Percentiles rank a stretch among this genome's conserved stretches.
These are phyloP conservation scores for Aspergillus sp. DNA, from an alignment of 2,329 filamentous ascomycete species.

Conservation along the genomic window DNA sequence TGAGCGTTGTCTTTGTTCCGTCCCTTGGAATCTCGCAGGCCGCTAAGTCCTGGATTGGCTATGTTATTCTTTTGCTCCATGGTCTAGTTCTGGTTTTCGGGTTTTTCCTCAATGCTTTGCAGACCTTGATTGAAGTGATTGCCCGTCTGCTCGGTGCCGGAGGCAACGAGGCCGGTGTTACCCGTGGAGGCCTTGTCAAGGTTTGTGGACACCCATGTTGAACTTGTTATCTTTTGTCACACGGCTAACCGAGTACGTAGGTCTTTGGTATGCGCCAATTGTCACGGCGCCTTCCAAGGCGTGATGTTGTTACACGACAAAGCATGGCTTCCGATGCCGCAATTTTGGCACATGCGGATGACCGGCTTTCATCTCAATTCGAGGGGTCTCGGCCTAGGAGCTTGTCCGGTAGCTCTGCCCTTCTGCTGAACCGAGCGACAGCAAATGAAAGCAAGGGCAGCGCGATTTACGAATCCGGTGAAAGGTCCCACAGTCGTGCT, in stretches of 20 bases:
- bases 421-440: conserved; percentile 56
- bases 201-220: conserved; percentile 33
- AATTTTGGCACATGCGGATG: conserved; percentile 71
- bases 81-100: conserved; percentile 82
- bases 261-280: conserved; percentile 91
- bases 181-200: conserved; percentile 80
- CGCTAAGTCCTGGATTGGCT: conserved; percentile 91
- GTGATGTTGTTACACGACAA: conserved; percentile 65
- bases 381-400: conserved; percentile 57
- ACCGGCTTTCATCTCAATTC: conserved; percentile 60
- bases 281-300: conserved; percentile 67
- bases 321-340: conserved; percentile 80
- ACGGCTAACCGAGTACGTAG: conserved; percentile 20
- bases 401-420: conserved; percentile 61
- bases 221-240: not conserved
- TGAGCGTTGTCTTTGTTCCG: conserved; percentile 82
- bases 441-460: conserved; percentile 49
- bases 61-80: conserved; percentile 84
- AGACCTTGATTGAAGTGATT: conserved; percentile 85
- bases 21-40: conserved; percentile 75
- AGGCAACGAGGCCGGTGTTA: conserved; percentile 67
- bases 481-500: conserved; percentile 51
- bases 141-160: conserved; percentile 82
- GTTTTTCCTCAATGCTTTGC: conserved; percentile 88
- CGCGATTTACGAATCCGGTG: conserved; percentile 55